Evolutionary conservation across 2,329 filamentous ascomycete genomes (phyloP).

Genomic region (Alternaria sp.): DNA sequence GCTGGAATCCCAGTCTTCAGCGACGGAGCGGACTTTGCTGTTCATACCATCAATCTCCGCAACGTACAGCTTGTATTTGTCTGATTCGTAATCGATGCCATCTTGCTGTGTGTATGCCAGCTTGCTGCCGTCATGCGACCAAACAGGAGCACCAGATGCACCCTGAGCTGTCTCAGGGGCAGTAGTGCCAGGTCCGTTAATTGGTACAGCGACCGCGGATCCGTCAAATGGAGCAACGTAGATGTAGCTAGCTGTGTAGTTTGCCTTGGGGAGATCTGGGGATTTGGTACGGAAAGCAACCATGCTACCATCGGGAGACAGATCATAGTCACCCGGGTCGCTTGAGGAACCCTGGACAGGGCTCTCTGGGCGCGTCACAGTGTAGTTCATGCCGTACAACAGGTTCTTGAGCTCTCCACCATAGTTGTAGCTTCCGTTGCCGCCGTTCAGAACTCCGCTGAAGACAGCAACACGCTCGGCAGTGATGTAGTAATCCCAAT

Average conservation of each 20-base stretch:
- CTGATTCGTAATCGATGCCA: conserved; percentile 74
- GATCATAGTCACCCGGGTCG: conserved; percentile 77
- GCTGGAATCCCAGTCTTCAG: conserved; percentile 45
- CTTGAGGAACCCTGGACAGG: conserved; percentile 77
- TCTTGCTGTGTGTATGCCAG: conserved; percentile 79
- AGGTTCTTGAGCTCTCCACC: conserved; percentile 53
- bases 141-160: conserved; percentile 71
- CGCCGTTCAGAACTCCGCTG: conserved; percentile 65
- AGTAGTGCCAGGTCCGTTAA: conserved; percentile 42
- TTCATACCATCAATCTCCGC: conserved; percentile 41
- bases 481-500: conserved; percentile 79
- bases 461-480: conserved; percentile 75
- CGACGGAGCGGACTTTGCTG: conserved; percentile 33
- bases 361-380: conserved; percentile 63
- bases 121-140: conserved; percentile 74
- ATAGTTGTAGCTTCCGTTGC: conserved; percentile 42
- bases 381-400: conserved; percentile 65
- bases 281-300: conserved; percentile 77
- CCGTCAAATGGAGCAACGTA: conserved; percentile 74
- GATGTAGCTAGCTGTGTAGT: conserved; percentile 82
- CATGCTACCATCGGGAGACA: conserved; percentile 69
- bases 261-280: conserved; percentile 71
- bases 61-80: conserved; percentile 65
- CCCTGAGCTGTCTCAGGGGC: conserved; percentile 57
- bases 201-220: conserved; percentile 53